phyloP scores from a whole-genome alignment of 1,139 yeast genomes.

The Candida mesenterica region DNA sequence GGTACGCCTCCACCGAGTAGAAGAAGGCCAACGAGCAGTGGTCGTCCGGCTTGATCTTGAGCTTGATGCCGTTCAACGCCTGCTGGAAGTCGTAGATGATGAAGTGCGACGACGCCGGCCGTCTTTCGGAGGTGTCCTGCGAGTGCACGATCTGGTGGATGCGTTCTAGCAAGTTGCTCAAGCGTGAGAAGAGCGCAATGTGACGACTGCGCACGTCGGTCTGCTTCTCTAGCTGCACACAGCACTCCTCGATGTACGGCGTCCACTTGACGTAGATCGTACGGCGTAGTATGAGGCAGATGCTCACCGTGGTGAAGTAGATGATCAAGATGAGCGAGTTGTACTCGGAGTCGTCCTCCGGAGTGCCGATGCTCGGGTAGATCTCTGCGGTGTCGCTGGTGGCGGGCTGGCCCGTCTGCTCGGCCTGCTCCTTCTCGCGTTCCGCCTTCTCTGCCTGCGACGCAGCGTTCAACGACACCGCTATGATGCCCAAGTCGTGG shows the following conservation, averaged over 20 bases:
- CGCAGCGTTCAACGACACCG: neutral
- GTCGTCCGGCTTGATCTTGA: slow-evolving; percentile 36
- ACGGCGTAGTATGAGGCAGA: slow-evolving; percentile 53
- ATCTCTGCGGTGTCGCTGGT: neutral
- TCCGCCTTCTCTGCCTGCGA: neutral
- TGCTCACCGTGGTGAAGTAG: slow-evolving; percentile 51
- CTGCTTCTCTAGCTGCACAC: slow-evolving; percentile 43
- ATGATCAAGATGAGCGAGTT: slow-evolving; percentile 46
- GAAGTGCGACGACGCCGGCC: slow-evolving; percentile 27
- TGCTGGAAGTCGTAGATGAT: slow-evolving; percentile 42
- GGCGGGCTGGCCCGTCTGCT: too few relatives aligned
- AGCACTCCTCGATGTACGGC: slow-evolving; percentile 63
- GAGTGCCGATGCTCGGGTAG: neutral
- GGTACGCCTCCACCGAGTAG: slow-evolving; percentile 69
- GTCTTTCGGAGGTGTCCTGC: slow-evolving; percentile 27
- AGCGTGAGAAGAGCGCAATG: slow-evolving; percentile 58
- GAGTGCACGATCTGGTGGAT: slow-evolving; percentile 54
- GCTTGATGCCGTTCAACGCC: slow-evolving; percentile 37
- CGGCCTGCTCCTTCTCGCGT: neutral
- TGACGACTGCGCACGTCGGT: slow-evolving; percentile 28
- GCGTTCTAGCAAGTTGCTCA: slow-evolving; percentile 61
- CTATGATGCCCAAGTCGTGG: slow-evolving; percentile 73
- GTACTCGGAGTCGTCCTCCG: slow-evolving; percentile 26
- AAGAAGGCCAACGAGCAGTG: slow-evolving; percentile 49
- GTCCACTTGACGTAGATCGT: slow-evolving; percentile 57